These are phyloP conservation scores for Rhytidiadelphus loreus DNA, from an alignment of 225 moss, liverwort and hornwort species.

Conservation along the genomic window DNA sequence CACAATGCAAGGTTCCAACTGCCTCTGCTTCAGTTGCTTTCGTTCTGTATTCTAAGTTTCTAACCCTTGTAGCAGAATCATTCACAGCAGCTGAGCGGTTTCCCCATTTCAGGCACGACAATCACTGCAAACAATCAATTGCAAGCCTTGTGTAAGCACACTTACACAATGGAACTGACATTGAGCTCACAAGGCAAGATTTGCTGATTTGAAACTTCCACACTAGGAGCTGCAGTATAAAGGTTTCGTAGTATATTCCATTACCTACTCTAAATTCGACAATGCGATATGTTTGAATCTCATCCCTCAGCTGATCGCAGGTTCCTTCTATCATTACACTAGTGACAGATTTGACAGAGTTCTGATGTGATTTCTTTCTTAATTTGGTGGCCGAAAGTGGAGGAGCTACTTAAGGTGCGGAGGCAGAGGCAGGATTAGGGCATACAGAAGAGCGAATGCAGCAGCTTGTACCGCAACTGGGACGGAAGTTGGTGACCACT, in stretches of 20 bases:
- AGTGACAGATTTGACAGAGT: not conserved
- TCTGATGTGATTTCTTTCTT: not conserved
- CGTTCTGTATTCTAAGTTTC: not conserved
- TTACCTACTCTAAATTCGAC: not conserved
- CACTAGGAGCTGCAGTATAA: not conserved
- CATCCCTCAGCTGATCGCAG: not conserved
- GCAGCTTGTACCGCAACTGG: not conserved
- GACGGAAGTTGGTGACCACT: constrained; percentile 11
- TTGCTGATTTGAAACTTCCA: not conserved
- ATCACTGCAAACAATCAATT: not conserved
- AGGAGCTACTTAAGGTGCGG: no score
- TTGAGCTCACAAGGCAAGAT: not conserved
- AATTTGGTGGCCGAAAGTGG: not conserved
- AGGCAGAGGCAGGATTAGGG: not conserved
- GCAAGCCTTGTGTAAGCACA: not conserved
- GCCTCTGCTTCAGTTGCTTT: not conserved
- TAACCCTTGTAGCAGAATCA: not conserved
- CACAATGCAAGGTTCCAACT: not conserved
- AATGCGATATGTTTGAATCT: not conserved
- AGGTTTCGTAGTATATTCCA: not conserved
- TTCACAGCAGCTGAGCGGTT: not conserved
- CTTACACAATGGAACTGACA: not conserved
- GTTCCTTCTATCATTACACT: not conserved
- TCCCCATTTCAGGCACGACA: not conserved
- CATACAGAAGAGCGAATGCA: constrained; percentile 1